A percentile compares a stretch with the other conserved stretches of the same genome.
Conservation (phyloP, 2,329 filamentous ascomycete species). For the Phyllosticta paracitricarpa region DNA sequence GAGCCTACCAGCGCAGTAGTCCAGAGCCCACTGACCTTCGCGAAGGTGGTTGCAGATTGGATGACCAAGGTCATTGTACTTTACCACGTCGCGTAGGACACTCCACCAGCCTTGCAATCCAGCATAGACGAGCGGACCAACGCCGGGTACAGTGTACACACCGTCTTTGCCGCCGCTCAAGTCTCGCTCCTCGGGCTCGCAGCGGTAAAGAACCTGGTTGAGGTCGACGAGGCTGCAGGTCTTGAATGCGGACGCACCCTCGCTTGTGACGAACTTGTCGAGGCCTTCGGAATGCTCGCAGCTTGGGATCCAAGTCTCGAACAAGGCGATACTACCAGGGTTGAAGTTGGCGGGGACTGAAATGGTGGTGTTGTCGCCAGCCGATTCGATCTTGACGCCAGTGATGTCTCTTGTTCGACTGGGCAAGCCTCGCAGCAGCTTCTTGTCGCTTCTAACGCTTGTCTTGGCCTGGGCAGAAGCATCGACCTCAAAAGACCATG, state of each 20-base stretch:
- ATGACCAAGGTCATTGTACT: conserved; percentile 83
- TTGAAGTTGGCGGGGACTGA: conserved; percentile 75
- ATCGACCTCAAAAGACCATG: conserved; percentile 88
- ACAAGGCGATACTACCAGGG: conserved; percentile 86
- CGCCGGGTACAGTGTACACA: conserved; percentile 75
- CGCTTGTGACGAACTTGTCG: conserved; percentile 77
- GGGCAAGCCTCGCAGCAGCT: conserved; percentile 69
- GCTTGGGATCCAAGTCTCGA: conserved; percentile 90
- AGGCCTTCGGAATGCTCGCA: conserved; percentile 76
- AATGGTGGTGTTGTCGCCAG: conserved; percentile 66
- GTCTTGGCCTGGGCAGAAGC: conserved; percentile 59
- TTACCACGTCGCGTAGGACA: conserved; percentile 71
- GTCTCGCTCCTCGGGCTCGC: conserved; percentile 79
- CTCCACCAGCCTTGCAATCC: conserved; percentile 99
- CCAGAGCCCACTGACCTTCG: conserved; percentile 82
- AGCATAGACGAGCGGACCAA: conserved; percentile 82
- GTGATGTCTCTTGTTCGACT: conserved; percentile 67
- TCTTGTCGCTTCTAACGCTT: conserved; percentile 56
- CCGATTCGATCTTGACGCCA: conserved; percentile 62
- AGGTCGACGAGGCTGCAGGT: conserved; percentile 69
- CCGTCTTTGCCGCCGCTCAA: conserved; percentile 71
- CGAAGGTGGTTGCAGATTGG: conserved; percentile 88
- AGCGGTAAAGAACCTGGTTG: conserved; percentile 85
- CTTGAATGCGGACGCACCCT: conserved; percentile 67
- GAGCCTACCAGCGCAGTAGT: conserved; percentile 73